phyloP scores from a whole-genome alignment of 768 basidiomycete species.

The Cystobasidium onofrii region DNA sequence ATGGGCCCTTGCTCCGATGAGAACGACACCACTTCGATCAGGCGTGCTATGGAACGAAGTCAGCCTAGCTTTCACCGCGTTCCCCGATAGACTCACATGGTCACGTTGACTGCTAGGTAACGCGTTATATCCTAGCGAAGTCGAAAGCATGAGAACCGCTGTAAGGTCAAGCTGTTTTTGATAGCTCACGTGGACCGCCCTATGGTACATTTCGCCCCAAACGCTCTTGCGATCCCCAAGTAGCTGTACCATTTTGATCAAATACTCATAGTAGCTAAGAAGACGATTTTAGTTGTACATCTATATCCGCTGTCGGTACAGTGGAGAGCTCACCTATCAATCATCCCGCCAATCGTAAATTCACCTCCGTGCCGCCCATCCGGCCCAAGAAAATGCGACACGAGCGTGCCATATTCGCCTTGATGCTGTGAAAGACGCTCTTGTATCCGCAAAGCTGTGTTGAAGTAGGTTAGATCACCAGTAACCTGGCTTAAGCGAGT shows the following conservation, averaged over 20 bases:
- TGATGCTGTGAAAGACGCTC: neutral
- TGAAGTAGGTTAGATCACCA: constrained; percentile 46
- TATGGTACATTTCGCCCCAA: constrained; percentile 45
- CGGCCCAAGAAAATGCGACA: neutral
- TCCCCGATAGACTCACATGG: constrained; percentile 39
- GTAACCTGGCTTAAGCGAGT: constrained; percentile 47
- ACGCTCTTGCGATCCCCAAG: constrained; percentile 43
- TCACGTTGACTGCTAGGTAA: constrained; percentile 43
- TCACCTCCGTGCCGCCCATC: constrained; percentile 40
- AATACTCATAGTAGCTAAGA: constrained; percentile 47
- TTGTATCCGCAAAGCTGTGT: constrained; percentile 16
- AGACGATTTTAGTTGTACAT: constrained; percentile 25
- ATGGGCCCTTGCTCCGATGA: neutral
- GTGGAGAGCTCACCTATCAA: constrained; percentile 27
- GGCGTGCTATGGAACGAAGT: constrained; percentile 21
- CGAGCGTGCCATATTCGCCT: constrained; percentile 13
- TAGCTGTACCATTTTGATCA: constrained; percentile 49
- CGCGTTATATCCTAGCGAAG: constrained; percentile 40
- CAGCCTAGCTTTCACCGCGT: neutral
- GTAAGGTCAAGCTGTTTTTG: too few relatives aligned
- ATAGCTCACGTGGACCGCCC: constrained; percentile 39
- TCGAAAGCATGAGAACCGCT: neutral
- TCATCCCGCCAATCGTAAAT: constrained; percentile 46
- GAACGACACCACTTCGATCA: constrained; percentile 42
- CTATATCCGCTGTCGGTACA: neutral